phyloP scores from a whole-genome alignment of 2,329 filamentous ascomycete species.

The Diaporthe citrichinensis region DNA sequence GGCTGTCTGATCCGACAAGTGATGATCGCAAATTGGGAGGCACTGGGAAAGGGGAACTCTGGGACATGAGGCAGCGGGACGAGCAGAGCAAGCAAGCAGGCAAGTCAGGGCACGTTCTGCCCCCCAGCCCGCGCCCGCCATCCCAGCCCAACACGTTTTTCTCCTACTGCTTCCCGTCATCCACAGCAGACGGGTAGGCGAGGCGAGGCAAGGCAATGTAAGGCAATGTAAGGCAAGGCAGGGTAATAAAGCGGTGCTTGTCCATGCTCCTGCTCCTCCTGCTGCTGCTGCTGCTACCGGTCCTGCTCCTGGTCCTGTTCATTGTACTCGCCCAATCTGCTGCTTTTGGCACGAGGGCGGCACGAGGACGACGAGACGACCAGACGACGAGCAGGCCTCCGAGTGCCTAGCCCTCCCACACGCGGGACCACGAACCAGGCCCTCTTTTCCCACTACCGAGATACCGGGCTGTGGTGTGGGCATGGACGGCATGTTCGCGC shows the following conservation, averaged over 20 bases:
- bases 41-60: background rate
- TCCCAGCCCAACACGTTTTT: conserved; percentile 35
- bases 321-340: conserved; percentile 7
- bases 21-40: background rate
- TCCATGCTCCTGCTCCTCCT: background rate
- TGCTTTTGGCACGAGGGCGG: conserved; percentile 9
- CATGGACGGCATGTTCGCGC: conserved; percentile 26
- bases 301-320: background rate
- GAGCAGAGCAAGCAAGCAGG: background rate
- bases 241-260: background rate
- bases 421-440: background rate
- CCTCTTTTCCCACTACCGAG: background rate
- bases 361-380: background rate
- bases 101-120: background rate
- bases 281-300: background rate
- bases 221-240: conserved; percentile 10
- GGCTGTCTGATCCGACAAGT: conserved; percentile 34
- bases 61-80: background rate
- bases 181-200: conserved; percentile 39
- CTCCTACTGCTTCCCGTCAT: conserved; percentile 32
- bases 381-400: background rate
- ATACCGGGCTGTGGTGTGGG: background rate
- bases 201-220: conserved; percentile 27
- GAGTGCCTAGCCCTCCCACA: background rate
- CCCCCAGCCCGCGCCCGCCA: background rate